These are phyloP conservation scores for Pisolithus albus DNA, from an alignment of 768 basidiomycete species.

Conservation along the genomic window DNA sequence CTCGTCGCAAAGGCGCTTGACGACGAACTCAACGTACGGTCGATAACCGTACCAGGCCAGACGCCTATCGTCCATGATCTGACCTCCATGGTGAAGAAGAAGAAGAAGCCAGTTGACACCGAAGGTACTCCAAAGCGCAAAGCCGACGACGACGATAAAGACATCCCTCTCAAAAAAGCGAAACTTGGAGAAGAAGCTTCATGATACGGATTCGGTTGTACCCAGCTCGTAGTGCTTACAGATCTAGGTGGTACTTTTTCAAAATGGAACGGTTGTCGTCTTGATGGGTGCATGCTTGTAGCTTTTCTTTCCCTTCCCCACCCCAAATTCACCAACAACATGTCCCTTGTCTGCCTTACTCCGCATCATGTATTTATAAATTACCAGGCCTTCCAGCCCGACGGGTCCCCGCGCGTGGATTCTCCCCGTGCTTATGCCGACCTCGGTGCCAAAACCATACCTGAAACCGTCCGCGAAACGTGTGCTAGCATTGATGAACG, in stretches of 20 bases:
- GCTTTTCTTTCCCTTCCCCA: constrained; percentile 57
- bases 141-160: constrained; percentile 51
- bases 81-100: constrained; percentile 81
- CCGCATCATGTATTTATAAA: constrained; percentile 91
- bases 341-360: constrained; percentile 73
- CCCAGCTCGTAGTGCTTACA: not conserved
- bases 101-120: constrained; percentile 49
- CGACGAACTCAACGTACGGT: constrained; percentile 50
- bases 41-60: constrained; percentile 28
- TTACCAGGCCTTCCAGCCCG: constrained; percentile 87
- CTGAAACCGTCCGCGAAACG: constrained; percentile 95
- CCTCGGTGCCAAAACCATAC: constrained; percentile 96
- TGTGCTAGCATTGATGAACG: constrained; percentile 92
- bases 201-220: constrained; percentile 11
- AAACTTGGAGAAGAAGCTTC: constrained; percentile 39
- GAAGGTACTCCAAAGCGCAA: constrained; percentile 55
- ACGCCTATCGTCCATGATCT: constrained; percentile 66
- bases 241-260: constrained; percentile 5
- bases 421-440: constrained; percentile 93
- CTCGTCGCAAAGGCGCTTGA: constrained; percentile 67
- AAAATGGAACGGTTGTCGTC: constrained; percentile 17
- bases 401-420: constrained; percentile 97
- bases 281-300: constrained; percentile 54
- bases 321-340: constrained; percentile 80
- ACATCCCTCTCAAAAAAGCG: constrained; percentile 51